Conservation (phyloP, 176 grass and related monocot species). For the Zea luxurians region DNA sequence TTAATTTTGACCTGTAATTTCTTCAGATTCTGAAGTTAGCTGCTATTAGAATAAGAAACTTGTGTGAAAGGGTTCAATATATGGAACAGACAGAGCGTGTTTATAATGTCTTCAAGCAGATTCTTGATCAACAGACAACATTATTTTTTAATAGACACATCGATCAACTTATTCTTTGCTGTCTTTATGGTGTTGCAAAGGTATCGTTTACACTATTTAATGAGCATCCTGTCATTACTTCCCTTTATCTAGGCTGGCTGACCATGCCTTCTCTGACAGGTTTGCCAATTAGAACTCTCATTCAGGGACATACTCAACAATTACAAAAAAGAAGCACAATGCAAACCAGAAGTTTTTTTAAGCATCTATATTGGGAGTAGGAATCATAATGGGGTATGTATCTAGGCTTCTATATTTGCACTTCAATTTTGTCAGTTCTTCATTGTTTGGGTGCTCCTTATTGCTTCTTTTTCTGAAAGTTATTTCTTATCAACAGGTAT, state of each 20-base stretch:
- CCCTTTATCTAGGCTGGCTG: slow-evolving; percentile 33
- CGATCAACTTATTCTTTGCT: slow-evolving; percentile 90
- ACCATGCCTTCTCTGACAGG: slow-evolving; percentile 54
- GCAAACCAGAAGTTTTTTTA: slow-evolving; percentile 74
- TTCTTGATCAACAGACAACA: slow-evolving; percentile 70
- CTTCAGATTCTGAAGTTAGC: slow-evolving; percentile 85
- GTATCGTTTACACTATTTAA: slow-evolving; percentile 44
- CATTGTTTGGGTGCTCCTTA: slow-evolving; percentile 26
- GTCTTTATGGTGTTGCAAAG: slow-evolving; percentile 95
- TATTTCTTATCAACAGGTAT: slow-evolving; percentile 51
- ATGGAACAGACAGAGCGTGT: slow-evolving; percentile 68
- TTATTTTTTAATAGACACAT: slow-evolving; percentile 93
- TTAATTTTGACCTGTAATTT: slow-evolving; percentile 38
- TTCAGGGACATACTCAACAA: slow-evolving; percentile 75
- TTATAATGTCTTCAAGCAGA: slow-evolving; percentile 72
- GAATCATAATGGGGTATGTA: slow-evolving; percentile 58
- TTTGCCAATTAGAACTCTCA: slow-evolving; percentile 56
- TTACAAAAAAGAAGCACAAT: slow-evolving; percentile 87
- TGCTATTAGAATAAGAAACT: slow-evolving; percentile 87
- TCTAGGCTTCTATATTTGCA: slow-evolving; percentile 1
- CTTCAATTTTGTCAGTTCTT: slow-evolving; percentile 32
- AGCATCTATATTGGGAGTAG: slow-evolving; percentile 62
- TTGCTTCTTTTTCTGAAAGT: slow-evolving; percentile 28
- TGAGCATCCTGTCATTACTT: slow-evolving; percentile 26
- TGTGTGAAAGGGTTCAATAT: slow-evolving; percentile 76